Evolutionary conservation across 495 filamentous ascomycete species (phyloP).

Genomic region (Penicillium cataractarum): DNA sequence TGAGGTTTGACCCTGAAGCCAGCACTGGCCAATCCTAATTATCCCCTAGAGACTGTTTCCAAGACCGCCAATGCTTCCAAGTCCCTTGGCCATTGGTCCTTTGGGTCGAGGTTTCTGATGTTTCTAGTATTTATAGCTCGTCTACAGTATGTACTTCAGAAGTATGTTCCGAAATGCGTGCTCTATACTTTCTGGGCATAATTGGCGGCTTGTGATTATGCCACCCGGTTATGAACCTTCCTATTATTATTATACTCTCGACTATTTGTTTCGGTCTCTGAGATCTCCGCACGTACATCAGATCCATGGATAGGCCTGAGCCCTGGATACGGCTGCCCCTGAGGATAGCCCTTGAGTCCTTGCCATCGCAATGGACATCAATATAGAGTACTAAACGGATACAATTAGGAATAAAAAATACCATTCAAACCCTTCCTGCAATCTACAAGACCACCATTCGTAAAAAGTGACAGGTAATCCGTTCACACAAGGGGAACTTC

Average conservation of each 20-base stretch:
- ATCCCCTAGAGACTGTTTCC: background rate
- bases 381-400: too few relatives aligned
- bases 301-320: background rate
- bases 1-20: slow-evolving; percentile 2
- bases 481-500: background rate
- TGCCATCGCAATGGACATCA: background rate
- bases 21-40: background rate
- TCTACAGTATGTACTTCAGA: too few relatives aligned
- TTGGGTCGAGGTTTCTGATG: background rate
- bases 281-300: background rate
- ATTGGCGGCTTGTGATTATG: slow-evolving; percentile 1
- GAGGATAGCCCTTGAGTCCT: background rate
- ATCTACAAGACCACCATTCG: background rate
- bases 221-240: background rate
- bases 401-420: too few relatives aligned
- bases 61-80: slow-evolving; percentile 6
- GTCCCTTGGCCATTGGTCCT: background rate
- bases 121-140: slow-evolving; percentile 5
- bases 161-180: background rate
- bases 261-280: background rate
- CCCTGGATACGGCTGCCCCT: background rate
- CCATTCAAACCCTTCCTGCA: background rate
- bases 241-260: background rate
- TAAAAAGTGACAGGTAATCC: background rate
- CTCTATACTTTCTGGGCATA: background rate